Evolutionary conservation across 176 grass and related monocot genomes (phyloP).

Genomic region (Carex kokanica): DNA sequence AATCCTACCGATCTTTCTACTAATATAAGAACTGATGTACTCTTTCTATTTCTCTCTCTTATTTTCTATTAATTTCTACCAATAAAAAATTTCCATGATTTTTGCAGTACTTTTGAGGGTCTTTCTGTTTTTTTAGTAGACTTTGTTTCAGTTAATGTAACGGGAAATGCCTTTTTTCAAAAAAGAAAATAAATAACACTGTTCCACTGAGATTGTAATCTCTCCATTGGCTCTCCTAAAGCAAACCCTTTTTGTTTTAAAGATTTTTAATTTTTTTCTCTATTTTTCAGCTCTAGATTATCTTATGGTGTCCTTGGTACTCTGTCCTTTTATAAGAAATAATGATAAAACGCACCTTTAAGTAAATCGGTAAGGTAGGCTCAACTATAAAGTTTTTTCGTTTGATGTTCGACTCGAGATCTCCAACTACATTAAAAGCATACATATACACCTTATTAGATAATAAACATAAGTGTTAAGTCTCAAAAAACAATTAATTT

Average conservation of each 20-base stretch:
- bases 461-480: not conserved
- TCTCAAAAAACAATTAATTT: not conserved
- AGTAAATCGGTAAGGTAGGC: constrained; percentile 72
- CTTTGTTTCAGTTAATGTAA: too few relatives aligned
- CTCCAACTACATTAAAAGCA: constrained; percentile 29
- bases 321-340: not conserved
- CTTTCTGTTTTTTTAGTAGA: too few relatives aligned
- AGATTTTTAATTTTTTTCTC: not conserved
- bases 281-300: not conserved
- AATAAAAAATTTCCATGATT: too few relatives aligned
- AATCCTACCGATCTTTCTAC: too few relatives aligned
- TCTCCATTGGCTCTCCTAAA: not conserved
- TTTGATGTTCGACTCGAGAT: constrained; percentile 47
- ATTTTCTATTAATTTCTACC: too few relatives aligned
- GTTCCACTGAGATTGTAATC: not conserved
- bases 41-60: too few relatives aligned
- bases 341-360: constrained; percentile 54
- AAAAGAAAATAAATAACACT: not conserved
- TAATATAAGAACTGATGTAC: too few relatives aligned
- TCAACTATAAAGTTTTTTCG: constrained; percentile 63
- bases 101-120: too few relatives aligned
- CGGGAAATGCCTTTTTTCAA: too few relatives aligned
- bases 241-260: not conserved
- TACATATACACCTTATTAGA: not conserved
- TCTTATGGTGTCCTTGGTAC: not conserved